Conservation (phyloP, 1,284 basidiomycete species). For the Melampsora abietis-canadensis region DNA sequence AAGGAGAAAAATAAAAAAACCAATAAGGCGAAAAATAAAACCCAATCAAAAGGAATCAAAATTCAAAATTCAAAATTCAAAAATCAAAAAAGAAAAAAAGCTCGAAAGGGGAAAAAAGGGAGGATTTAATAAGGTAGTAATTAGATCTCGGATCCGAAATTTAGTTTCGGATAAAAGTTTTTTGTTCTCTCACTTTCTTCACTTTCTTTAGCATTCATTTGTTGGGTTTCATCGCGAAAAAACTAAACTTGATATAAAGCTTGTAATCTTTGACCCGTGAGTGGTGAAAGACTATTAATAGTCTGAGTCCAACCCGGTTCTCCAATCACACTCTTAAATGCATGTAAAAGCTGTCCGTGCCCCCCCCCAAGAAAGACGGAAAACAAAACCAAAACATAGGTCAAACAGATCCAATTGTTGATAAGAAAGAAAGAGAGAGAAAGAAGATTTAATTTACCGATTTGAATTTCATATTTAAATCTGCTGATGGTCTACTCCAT, state of each 20-base stretch:
- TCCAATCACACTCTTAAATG: conserved; percentile 34
- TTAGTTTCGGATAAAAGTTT: too few relatives aligned
- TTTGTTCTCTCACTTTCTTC: too few relatives aligned
- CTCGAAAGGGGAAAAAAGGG: too few relatives aligned
- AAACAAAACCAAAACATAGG: not conserved
- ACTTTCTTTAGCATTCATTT: too few relatives aligned
- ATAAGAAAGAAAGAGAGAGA: not conserved
- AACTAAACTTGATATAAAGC: conserved; percentile 28
- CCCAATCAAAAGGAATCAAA: too few relatives aligned
- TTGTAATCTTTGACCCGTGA: conserved; percentile 37
- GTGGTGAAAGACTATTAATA: conserved; percentile 12
- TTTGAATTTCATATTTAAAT: conserved; percentile 66
- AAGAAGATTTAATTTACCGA: conserved; percentile 49
- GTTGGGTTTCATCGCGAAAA: too few relatives aligned
- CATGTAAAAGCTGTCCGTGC: conserved; percentile 25
- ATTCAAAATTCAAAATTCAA: too few relatives aligned
- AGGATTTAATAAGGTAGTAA: too few relatives aligned
- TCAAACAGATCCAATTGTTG: conserved; percentile 5
- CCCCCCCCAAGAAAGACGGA: not conserved
- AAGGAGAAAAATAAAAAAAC: too few relatives aligned
- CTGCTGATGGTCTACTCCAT: conserved; percentile 82
- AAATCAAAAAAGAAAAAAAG: too few relatives aligned
- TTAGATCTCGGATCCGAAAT: too few relatives aligned
- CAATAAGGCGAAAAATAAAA: too few relatives aligned
- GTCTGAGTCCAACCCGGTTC: conserved; percentile 27